Base-by-base conservation (phyloP, 805 yeast species). In the Limtongia smithiae region DNA sequence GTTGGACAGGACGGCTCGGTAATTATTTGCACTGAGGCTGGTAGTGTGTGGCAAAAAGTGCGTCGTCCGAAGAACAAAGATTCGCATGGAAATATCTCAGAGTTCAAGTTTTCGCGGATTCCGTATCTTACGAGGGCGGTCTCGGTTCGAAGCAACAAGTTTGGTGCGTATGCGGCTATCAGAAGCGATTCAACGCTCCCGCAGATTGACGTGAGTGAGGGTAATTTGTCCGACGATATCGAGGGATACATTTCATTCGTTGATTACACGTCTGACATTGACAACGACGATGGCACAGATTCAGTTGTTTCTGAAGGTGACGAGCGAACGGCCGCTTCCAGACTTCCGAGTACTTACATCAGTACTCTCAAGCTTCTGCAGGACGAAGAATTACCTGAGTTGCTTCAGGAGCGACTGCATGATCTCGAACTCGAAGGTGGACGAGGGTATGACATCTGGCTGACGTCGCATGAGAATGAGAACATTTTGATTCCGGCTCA, bases 1-100 rank as follows among this genome's bases (percentile, higher is more conserved):
- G 73, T 82, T 37, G 77, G 84, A 1, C 70, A 67, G 15, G 85
- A 82, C 60, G 94, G 94, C 0, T 79, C 85, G 0, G 64, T 86
- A 1, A 69, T 89, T 1, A 63, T 90, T 1, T 77, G 84, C 54
- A 83, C 93, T 0, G 65, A 71, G 18, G 79, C 80, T 41, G 96
- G 96, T 0, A 75, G 82, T 20, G 85, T 78, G 0, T 87, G 56
- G 75, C 46, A 62, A 9, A 38, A 31, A 37, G 35, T 30, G n/a
- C 40, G 41, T 24, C 57, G 55, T 4, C 43, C 32, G 35, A 45
- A 32, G 14, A 32, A 48, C 8, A 46, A 54, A 34, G 46, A 40
- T 22, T 36, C 50, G 25, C 55, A 42, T 31, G 60, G 60, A 4
- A 46, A 49, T 31, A 36, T 46, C 15, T 50, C 55, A 3, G 59